Evolutionary conservation across 192 early-diverging fungal species (phyloP).

Genomic region (Coemansia sp.): DNA sequence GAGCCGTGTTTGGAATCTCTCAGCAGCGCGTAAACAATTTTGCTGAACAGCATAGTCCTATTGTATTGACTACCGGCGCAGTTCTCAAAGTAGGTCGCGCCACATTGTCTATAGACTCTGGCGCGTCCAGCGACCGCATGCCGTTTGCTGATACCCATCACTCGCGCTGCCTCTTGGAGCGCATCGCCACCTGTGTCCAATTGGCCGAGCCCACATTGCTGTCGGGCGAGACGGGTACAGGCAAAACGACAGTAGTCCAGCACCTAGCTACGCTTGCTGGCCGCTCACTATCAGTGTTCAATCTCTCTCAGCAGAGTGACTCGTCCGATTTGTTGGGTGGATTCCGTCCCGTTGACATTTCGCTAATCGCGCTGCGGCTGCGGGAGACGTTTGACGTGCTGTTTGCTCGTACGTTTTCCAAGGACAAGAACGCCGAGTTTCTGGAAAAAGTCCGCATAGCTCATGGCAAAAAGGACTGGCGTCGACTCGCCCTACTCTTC

Average conservation of each 20-base stretch:
- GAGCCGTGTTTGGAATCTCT: conserved; percentile 67
- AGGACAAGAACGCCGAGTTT: conserved; percentile 83
- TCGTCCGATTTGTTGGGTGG: conserved; percentile 93
- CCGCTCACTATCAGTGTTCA: conserved; percentile 83
- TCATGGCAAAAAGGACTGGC: conserved; percentile 78
- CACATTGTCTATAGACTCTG: not conserved
- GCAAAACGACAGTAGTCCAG: conserved; percentile 96
- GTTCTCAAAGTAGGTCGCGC: conserved; percentile 38
- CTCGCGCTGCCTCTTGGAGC: conserved; percentile 78
- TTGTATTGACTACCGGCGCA: conserved; percentile 38
- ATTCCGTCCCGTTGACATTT: conserved; percentile 92
- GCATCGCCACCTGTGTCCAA: conserved; percentile 76
- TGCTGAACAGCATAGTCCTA: conserved; percentile 67
- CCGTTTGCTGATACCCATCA: conserved; percentile 90
- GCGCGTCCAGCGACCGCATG: conserved; percentile 20
- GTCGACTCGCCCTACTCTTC: conserved; percentile 73
- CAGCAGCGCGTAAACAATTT: conserved; percentile 68
- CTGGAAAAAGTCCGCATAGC: conserved; percentile 75
- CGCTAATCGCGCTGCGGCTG: conserved; percentile 73
- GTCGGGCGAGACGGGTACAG: conserved; percentile 96
- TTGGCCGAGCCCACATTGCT: conserved; percentile 85
- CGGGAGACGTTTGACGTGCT: conserved; percentile 83
- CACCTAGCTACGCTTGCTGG: conserved; percentile 77
- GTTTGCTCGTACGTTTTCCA: conserved; percentile 85
- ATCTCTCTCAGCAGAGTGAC: conserved; percentile 96